These are phyloP conservation scores for Penicillium coprophilum DNA, from an alignment of 495 filamentous ascomycete genomes.

Conservation along the genomic window DNA sequence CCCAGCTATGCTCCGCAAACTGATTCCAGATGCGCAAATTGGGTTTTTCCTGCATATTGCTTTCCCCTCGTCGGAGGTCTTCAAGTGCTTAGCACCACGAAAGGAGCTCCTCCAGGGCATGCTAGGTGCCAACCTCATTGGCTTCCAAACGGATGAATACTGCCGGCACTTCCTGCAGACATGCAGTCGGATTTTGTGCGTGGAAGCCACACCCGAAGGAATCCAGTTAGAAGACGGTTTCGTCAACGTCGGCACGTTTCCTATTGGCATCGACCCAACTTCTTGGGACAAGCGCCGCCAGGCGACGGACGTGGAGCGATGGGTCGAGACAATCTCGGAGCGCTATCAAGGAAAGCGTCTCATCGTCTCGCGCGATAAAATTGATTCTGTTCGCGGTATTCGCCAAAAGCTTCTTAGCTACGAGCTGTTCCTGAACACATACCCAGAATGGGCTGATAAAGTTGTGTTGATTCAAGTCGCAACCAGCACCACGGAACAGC, in stretches of 20 bases:
- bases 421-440: slow-evolving; percentile 89
- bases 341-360: slow-evolving; percentile 81
- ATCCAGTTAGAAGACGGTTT: slow-evolving; percentile 91
- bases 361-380: slow-evolving; percentile 89
- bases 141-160: slow-evolving; percentile 91
- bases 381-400: slow-evolving; percentile 86
- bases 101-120: slow-evolving; percentile 86
- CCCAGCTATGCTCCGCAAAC: slow-evolving; percentile 83
- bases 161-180: slow-evolving; percentile 91
- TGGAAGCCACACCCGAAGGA: slow-evolving; percentile 84
- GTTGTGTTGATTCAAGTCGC: slow-evolving; percentile 91
- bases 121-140: slow-evolving; percentile 84
- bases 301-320: slow-evolving; percentile 68
- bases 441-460: slow-evolving; percentile 83
- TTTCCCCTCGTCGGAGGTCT: slow-evolving; percentile 93
- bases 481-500: slow-evolving; percentile 80
- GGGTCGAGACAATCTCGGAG: slow-evolving; percentile 75
- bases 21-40: slow-evolving; percentile 84
- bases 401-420: slow-evolving; percentile 89
- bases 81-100: slow-evolving; percentile 81
- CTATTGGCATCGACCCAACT: slow-evolving; percentile 76
- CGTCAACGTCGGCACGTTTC: slow-evolving; percentile 72
- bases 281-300: slow-evolving; percentile 70
- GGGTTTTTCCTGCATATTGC: slow-evolving; percentile 94
- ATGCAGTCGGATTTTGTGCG: slow-evolving; percentile 80